phyloP scores from a whole-genome alignment of 2,329 filamentous ascomycete genomes.

The Penicillium sp. region DNA sequence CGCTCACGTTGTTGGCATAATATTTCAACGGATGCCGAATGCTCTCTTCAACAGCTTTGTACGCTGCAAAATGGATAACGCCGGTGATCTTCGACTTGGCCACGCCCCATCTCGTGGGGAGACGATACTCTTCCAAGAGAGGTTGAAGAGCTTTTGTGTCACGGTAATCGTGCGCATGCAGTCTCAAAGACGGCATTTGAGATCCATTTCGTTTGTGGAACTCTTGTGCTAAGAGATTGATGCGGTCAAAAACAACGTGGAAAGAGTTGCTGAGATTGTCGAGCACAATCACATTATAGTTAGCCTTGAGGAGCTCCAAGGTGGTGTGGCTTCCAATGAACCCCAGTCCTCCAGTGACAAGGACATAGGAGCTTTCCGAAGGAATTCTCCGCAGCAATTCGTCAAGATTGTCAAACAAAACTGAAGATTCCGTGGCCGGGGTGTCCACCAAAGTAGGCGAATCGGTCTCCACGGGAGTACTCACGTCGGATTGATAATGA shows the following conservation, averaged over 20 bases:
- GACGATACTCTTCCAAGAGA: constrained; percentile 45
- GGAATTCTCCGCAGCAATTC: constrained; percentile 43
- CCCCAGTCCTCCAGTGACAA: constrained; percentile 43
- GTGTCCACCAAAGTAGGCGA: constrained; percentile 37
- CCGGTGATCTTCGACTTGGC: constrained; percentile 55
- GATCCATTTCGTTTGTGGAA: constrained; percentile 40
- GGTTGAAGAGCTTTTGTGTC: constrained; percentile 42
- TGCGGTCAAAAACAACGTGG: constrained; percentile 35
- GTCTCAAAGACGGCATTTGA: constrained; percentile 45
- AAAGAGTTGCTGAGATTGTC: constrained; percentile 44
- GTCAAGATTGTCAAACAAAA: constrained; percentile 46
- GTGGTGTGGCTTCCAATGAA: constrained; percentile 46
- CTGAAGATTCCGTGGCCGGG: constrained; percentile 46
- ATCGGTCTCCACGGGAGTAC: constrained; percentile 31
- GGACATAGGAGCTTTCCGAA: constrained; percentile 41
- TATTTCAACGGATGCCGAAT: constrained; percentile 61
- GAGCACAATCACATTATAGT: constrained; percentile 43
- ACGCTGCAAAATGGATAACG: constrained; percentile 69
- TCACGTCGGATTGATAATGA: constrained; percentile 28
- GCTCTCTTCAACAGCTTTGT: constrained; percentile 65
- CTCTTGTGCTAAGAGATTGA: constrained; percentile 32
- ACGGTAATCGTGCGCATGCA: constrained; percentile 51
- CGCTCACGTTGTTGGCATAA: constrained; percentile 67
- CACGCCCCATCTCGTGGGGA: constrained; percentile 32
- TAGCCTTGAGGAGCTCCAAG: constrained; percentile 41